Conservation (phyloP, 805 yeast species). For the Helenozyma baotianmanensis region DNA sequence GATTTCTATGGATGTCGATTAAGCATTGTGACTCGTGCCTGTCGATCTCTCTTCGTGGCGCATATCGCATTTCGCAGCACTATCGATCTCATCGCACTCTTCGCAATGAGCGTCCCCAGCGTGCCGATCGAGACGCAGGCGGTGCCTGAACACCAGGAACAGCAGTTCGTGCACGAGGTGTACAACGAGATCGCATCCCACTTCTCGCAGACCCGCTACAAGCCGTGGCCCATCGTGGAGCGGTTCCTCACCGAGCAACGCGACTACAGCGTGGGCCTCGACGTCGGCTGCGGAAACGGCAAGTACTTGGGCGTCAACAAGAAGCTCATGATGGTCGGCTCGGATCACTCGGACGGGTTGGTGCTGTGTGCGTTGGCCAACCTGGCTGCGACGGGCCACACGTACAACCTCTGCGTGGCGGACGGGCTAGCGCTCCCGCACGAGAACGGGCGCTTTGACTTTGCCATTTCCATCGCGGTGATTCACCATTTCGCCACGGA, state of each 20-base stretch:
- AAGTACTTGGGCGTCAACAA: constrained; percentile 76
- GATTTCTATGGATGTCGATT: too few species aligned
- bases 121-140: constrained; percentile 21
- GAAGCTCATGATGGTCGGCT: constrained; percentile 67
- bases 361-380: constrained; percentile 55
- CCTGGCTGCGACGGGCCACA: constrained; percentile 16
- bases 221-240: constrained; percentile 97
- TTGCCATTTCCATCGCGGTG: constrained; percentile 93
- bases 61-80: too few species aligned
- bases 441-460: constrained; percentile 47
- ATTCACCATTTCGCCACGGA: constrained; percentile 91
- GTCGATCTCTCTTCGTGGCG: too few species aligned
- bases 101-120: constrained; percentile 35
- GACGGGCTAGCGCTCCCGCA: constrained; percentile 66
- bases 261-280: constrained; percentile 70
- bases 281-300: constrained; percentile 97
- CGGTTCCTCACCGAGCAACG: constrained; percentile 49
- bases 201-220: constrained; percentile 89
- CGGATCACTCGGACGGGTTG: constrained; percentile 67
- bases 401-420: constrained; percentile 58
- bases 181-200: constrained; percentile 91
- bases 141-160: constrained; percentile 60
- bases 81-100: too few species aligned
- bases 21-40: too few species aligned
- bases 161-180: constrained; percentile 80